Evolutionary conservation across 2,329 filamentous ascomycete genomes (phyloP).

Genomic region (Biscogniauxia sp.): DNA sequence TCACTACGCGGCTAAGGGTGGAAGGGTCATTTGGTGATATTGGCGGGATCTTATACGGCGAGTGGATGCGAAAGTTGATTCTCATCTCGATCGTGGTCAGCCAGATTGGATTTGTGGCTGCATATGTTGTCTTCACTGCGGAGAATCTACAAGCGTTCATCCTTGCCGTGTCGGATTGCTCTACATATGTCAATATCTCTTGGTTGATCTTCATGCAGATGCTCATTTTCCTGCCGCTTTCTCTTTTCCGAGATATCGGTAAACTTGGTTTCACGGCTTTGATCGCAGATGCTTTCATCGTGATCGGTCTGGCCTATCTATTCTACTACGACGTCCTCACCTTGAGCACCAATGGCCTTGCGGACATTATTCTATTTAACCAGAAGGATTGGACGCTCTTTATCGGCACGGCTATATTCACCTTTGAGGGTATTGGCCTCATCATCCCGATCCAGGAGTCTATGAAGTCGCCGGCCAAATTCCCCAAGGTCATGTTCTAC

Average conservation of each 20-base stretch:
- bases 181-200: constrained; percentile 79
- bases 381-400: constrained; percentile 91
- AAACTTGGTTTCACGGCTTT: constrained; percentile 95
- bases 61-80: constrained; percentile 84
- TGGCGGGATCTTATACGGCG: constrained; percentile 86
- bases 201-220: constrained; percentile 93
- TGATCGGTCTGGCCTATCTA: constrained; percentile 86
- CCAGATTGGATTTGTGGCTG: constrained; percentile 90
- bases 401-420: constrained; percentile 98
- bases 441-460: constrained; percentile 98
- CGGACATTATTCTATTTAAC: constrained; percentile 91
- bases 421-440: constrained; percentile 94
- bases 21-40: constrained; percentile 98
- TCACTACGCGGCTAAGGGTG: constrained; percentile 79
- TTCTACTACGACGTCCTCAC: constrained; percentile 95
- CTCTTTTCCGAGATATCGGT: constrained; percentile 91
- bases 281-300: constrained; percentile 90
- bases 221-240: constrained; percentile 91
- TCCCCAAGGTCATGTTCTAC: constrained; percentile 79
- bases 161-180: constrained; percentile 84
- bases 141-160: constrained; percentile 96
- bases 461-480: constrained; percentile 88
- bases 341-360: constrained; percentile 69
- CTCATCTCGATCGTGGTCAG: constrained; percentile 90
- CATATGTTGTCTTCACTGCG: constrained; percentile 95